Percentiles rank a stretch among this genome's conserved stretches.
phyloP scores from a whole-genome alignment of 352 stramenopile species.

The Phytophthora rubi region DNA sequence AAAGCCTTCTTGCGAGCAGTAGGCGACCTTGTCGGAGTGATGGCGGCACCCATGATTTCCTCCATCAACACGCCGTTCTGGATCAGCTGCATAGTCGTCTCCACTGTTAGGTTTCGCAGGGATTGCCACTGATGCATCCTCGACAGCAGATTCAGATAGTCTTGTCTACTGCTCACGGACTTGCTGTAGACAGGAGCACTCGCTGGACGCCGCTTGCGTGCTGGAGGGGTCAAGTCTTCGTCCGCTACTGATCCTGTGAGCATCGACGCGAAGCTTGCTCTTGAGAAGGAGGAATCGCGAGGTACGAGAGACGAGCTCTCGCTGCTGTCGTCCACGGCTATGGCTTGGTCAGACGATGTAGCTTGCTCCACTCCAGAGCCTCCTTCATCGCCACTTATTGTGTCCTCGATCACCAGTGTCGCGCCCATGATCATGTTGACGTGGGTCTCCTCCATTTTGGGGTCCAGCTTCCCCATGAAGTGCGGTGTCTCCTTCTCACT shows the following conservation, averaged over 20 bases:
- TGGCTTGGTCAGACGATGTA: not conserved
- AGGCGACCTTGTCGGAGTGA: not conserved
- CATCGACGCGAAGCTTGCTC: conserved; percentile 13
- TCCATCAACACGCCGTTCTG: conserved; percentile 59
- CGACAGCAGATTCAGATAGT: conserved; percentile 39
- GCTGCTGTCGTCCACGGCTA: not conserved
- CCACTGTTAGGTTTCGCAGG: conserved; percentile 64
- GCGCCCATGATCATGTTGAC: conserved; percentile 85
- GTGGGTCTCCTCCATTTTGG: conserved; percentile 67
- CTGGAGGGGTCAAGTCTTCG: conserved; percentile 1
- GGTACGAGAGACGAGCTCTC: conserved; percentile 15
- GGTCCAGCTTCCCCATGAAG: conserved; percentile 66
- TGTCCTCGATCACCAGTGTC: conserved; percentile 73
- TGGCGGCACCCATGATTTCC: conserved; percentile 42
- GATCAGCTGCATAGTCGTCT: conserved; percentile 70
- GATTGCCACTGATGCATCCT: conserved; percentile 58
- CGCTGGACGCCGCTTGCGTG: conserved; percentile 19
- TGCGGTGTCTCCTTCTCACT: conserved; percentile 38
- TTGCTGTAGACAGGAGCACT: conserved; percentile 30
- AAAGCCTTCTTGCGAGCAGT: conserved; percentile 32
- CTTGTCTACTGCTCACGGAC: conserved; percentile 23
- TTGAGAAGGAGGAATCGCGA: conserved; percentile 20
- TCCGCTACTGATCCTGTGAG: not conserved
- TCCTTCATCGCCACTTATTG: conserved; percentile 24
- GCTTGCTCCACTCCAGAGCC: not conserved